Evolutionary conservation across 768 basidiomycete species (phyloP).

Genomic region (Butyriboletus loyo): DNA sequence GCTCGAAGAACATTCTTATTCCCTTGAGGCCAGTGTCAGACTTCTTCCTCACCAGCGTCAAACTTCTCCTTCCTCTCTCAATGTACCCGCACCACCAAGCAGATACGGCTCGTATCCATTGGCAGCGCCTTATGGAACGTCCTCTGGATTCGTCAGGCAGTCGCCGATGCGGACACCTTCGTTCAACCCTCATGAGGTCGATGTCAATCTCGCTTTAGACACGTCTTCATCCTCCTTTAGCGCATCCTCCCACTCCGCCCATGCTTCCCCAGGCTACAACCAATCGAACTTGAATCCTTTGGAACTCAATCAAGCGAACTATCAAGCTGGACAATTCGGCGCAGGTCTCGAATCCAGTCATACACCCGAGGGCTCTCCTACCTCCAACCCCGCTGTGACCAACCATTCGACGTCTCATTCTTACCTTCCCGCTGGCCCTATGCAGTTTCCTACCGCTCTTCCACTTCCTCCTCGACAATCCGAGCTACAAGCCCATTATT

Average conservation of each 20-base stretch:
- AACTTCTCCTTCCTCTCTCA: background rate
- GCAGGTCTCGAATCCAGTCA: slow-evolving; percentile 1
- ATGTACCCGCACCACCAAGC: background rate
- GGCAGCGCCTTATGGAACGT: slow-evolving; percentile 6
- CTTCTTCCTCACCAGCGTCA: slow-evolving; percentile 13
- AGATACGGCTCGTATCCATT: slow-evolving; percentile 14
- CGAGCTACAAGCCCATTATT: slow-evolving; percentile 28
- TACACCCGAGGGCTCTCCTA: slow-evolving; percentile 14
- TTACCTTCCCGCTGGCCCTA: slow-evolving; percentile 24
- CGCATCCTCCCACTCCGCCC: slow-evolving; percentile 9
- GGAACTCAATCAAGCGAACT: slow-evolving; percentile 12
- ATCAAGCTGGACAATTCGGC: slow-evolving; percentile 14
- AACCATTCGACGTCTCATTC: slow-evolving; percentile 8
- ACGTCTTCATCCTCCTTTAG: slow-evolving; percentile 13
- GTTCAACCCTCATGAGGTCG: slow-evolving; percentile 7
- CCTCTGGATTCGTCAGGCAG: slow-evolving; percentile 12
- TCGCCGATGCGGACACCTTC: slow-evolving; percentile 8
- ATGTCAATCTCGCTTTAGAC: slow-evolving; percentile 9
- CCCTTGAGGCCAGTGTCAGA: slow-evolving; percentile 12
- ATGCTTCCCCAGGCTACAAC: slow-evolving; percentile 11
- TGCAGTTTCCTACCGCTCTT: slow-evolving; percentile 31
- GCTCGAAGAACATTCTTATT: slow-evolving; percentile 28
- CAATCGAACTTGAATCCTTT: slow-evolving; percentile 7
- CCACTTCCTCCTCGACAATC: slow-evolving; percentile 28
- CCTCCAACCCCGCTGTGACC: background rate